Evolutionary conservation across 1,284 basidiomycete genomes (phyloP).

Genomic region (Naganishia cerealis): DNA sequence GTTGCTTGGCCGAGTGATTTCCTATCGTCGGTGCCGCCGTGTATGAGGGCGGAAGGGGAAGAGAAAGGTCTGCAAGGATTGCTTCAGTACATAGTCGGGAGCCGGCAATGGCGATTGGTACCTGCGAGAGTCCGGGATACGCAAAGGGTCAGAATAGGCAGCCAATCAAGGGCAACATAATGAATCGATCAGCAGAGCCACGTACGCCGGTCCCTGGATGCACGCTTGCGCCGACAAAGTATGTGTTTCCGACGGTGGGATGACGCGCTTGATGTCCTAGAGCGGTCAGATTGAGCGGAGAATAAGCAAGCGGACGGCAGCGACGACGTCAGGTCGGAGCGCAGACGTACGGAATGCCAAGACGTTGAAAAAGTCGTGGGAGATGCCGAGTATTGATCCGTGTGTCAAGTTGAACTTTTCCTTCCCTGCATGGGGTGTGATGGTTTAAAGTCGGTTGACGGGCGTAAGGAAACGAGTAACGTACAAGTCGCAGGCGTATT

Average conservation of each 20-base stretch:
- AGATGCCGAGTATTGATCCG: conserved; percentile 51
- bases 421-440: conserved; percentile 41
- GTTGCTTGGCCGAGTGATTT: neutral
- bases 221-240: conserved; percentile 50
- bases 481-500: conserved; percentile 51
- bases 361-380: conserved; percentile 52
- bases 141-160: neutral
- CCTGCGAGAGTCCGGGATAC: neutral
- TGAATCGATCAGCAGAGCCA: too few species aligned
- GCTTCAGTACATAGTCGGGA: conserved; percentile 44
- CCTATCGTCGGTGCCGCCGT: neutral
- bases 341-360: conserved; percentile 40
- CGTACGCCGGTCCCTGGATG: conserved; percentile 48
- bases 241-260: conserved; percentile 42
- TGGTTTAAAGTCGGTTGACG: neutral
- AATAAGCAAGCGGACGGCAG: conserved; percentile 2
- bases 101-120: conserved; percentile 34
- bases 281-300: neutral
- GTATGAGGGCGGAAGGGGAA: conserved; percentile 39
- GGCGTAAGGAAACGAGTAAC: conserved; percentile 29
- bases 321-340: neutral
- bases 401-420: conserved; percentile 52
- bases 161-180: too few species aligned
- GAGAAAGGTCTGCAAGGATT: conserved; percentile 39
- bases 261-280: conserved; percentile 43